phyloP scores from a whole-genome alignment of 1,284 basidiomycete genomes.

The Pseudozyma hubeiensis region DNA sequence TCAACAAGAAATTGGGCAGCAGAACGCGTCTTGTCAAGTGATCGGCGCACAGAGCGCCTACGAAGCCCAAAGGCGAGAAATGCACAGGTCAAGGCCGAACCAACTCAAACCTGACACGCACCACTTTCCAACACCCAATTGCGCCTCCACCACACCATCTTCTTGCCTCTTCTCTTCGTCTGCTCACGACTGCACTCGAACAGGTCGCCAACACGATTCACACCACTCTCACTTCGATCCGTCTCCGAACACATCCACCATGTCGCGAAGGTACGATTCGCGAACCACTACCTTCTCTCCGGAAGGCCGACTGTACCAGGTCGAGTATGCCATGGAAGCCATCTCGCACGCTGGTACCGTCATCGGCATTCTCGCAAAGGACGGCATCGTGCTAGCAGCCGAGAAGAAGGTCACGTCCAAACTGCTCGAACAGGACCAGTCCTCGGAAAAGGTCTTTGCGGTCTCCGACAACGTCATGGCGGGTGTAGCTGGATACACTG shows the following conservation, averaged over 20 bases:
- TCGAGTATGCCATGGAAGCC: constrained; percentile 99
- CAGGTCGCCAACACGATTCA: not conserved
- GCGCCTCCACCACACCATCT: too few relatives aligned
- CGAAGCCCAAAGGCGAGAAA: not conserved
- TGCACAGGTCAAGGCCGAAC: constrained; percentile 4
- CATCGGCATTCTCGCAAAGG: constrained; percentile 88
- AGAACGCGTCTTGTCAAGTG: constrained; percentile 17
- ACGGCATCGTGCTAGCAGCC: constrained; percentile 93
- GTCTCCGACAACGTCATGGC: constrained; percentile 84
- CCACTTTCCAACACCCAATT: not conserved
- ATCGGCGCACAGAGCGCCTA: constrained; percentile 3
- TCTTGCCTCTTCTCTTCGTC: too few relatives aligned
- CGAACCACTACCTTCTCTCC: constrained; percentile 66
- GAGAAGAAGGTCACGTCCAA: constrained; percentile 99
- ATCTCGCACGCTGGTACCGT: constrained; percentile 97
- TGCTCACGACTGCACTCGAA: too few relatives aligned
- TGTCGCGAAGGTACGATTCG: constrained; percentile 68
- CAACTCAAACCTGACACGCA: constrained; percentile 4
- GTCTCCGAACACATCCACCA: constrained; percentile 19
- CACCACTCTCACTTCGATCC: too few relatives aligned
- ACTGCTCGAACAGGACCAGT: constrained; percentile 88
- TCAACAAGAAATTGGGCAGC: constrained; percentile 3
- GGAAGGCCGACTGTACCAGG: constrained; percentile 73
- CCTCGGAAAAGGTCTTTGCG: constrained; percentile 96
- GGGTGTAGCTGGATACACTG: constrained; percentile 94